Evolutionary conservation across 202 grass and related monocot genomes (phyloP), one percentile per base, ranked within the genome.

Genomic region (Musa balbisiana): DNA sequence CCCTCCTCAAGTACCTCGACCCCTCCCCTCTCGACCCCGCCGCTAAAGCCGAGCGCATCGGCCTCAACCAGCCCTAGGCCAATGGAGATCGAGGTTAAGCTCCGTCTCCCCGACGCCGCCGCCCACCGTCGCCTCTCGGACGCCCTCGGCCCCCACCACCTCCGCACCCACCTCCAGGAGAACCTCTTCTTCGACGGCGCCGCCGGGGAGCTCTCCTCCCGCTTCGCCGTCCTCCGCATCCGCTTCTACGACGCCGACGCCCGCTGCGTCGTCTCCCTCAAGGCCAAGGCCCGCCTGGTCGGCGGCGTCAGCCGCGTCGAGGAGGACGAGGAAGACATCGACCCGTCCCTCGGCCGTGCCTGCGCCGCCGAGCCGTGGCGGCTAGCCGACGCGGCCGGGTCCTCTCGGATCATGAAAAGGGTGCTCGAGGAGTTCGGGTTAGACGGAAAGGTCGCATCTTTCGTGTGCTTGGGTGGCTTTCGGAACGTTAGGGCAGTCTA

Each of bases 61-160:
- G 92, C 74, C 58, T 89, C 64, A 20, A 75, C 81, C 25, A 51
- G 53, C 51, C 73, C 71, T 62, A 29, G 43, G 3, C 27, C 67
- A 2, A 91, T 88, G 87, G 92, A 88, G 72, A 83, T 96, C 62
- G 92, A 92, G 83, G 78, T 96, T 79, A 92, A 96, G 80, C 76
- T 96, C 82, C 87, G 89, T 52, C 82, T 89, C 64, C 86, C 83
- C 26, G 82, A 96, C 69, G 86, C 92, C 71, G 83, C 80, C 33
- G 86, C 87, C 12, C 89, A 96, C 82, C 78, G 78, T 72, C 89
- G 76, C 78, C 84, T 96, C 73, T 85, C 88, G 76, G 63, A 87
- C 81, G 83, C 74, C 63, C 92, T 96, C 67, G 72, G 72, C 1
- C 79, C 88, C 5, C 81, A 27, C 55, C 88, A 91, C 56, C 84